A percentile compares a stretch with the other conserved stretches of the same genome.
These are phyloP conservation scores for Pueraria montana DNA, from an alignment of 306 rosid species.

Conservation along the genomic window DNA sequence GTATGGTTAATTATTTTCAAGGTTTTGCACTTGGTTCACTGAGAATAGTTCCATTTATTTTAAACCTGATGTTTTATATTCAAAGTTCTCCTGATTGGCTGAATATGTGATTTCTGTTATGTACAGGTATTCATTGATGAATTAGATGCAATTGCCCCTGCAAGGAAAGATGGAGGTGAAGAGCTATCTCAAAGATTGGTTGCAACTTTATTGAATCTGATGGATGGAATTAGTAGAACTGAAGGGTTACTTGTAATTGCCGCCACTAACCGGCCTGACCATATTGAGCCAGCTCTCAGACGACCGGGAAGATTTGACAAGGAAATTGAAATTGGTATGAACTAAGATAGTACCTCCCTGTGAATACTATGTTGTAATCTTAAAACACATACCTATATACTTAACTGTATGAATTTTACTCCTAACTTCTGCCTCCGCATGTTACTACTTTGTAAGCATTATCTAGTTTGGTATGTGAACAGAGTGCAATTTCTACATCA, in stretches of 20 bases:
- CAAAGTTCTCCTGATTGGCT: slow-evolving; percentile 29
- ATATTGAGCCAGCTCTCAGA: slow-evolving; percentile 93
- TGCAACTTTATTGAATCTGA: slow-evolving; percentile 76
- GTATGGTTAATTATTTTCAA: slow-evolving; percentile 26
- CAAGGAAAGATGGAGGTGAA: slow-evolving; percentile 89
- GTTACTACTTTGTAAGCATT: slow-evolving; percentile 19
- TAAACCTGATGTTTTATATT: slow-evolving; percentile 29
- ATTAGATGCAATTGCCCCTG: slow-evolving; percentile 93
- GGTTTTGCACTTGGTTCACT: slow-evolving; percentile 31
- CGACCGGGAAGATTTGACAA: slow-evolving; percentile 93
- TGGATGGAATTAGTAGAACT: slow-evolving; percentile 83
- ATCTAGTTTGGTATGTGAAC: slow-evolving; percentile 2
- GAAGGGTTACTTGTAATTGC: slow-evolving; percentile 87
- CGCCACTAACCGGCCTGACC: slow-evolving; percentile 87
- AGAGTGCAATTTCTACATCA: no score
- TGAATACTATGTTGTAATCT: slow-evolving; percentile 25
- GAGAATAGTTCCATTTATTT: slow-evolving; percentile 35
- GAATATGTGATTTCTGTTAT: slow-evolving; percentile 44
- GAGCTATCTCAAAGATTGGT: slow-evolving; percentile 93
- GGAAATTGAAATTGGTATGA: slow-evolving; percentile 92
- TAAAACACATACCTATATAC: not conserved
- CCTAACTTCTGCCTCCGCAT: slow-evolving; percentile 9
- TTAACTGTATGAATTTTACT: not conserved
- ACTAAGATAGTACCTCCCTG: slow-evolving; percentile 10
- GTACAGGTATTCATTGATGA: slow-evolving; percentile 87